A percentile compares a stretch with the other conserved stretches of the same genome.
These are phyloP conservation scores for Abelmoschus esculentus DNA, from an alignment of 345 rosid genomes.

Conservation along the genomic window DNA sequence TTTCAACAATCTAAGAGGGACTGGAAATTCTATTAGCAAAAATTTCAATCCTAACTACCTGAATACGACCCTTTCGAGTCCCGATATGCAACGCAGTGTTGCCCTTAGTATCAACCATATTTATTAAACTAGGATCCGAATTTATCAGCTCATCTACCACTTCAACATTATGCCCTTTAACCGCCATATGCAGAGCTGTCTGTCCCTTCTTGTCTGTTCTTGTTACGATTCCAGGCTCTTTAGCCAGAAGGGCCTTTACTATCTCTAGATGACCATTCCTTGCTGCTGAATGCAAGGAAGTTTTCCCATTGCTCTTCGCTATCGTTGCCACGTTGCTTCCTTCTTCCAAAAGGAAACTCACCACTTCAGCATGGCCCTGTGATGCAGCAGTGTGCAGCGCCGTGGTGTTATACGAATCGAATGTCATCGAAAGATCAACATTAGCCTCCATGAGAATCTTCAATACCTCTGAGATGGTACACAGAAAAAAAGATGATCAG, in stretches of 20 bases:
- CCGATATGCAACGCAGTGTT: constrained; percentile 83
- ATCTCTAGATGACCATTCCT: constrained; percentile 80
- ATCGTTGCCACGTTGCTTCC: constrained; percentile 47
- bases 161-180: constrained; percentile 61
- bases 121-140: constrained; percentile 40
- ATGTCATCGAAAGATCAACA: constrained; percentile 66
- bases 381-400: constrained; percentile 78
- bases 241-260: constrained; percentile 50
- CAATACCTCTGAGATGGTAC: constrained; percentile 42
- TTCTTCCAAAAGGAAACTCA: constrained; percentile 54
- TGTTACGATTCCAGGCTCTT: constrained; percentile 46
- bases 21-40: background rate
- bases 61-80: constrained; percentile 51
- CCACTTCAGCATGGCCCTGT: constrained; percentile 66
- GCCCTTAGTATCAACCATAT: constrained; percentile 67
- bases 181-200: constrained; percentile 91
- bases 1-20: background rate
- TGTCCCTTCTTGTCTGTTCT: constrained; percentile 77
- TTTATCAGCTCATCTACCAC: constrained; percentile 50
- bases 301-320: constrained; percentile 70
- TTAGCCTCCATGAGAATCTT: constrained; percentile 54
- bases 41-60: constrained; percentile 37
- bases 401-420: constrained; percentile 66
- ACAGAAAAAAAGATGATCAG: constrained; percentile 3
- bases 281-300: constrained; percentile 77